These are phyloP conservation scores for Coniosporium tulheliwenetii DNA, from an alignment of 2,329 filamentous ascomycete genomes.

Conservation along the genomic window DNA sequence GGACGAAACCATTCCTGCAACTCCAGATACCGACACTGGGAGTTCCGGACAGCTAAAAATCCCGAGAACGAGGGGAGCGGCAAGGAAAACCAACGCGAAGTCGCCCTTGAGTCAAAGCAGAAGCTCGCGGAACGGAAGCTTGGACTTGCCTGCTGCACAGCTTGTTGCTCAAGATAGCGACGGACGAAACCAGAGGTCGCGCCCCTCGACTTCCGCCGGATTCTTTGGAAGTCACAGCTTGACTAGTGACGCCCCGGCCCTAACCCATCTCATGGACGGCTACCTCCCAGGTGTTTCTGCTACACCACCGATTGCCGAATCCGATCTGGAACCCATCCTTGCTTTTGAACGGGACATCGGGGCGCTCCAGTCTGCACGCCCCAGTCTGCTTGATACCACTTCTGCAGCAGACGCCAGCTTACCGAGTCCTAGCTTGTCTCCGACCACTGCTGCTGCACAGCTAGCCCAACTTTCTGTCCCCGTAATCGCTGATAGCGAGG, in stretches of 20 bases:
- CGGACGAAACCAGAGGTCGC: no score
- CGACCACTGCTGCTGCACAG: constrained; percentile 65
- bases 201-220: no score
- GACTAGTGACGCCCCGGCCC: no score
- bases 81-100: no score
- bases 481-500: constrained; percentile 10
- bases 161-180: no score
- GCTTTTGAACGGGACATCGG: constrained; percentile 30
- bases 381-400: constrained; percentile 46
- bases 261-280: no score
- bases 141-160: no score
- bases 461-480: constrained; percentile 19
- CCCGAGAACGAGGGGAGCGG: no score
- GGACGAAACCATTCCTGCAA: constrained; percentile 10
- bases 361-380: constrained; percentile 20
- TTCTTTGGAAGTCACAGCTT: no score
- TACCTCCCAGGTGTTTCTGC: constrained; percentile 42
- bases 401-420: constrained; percentile 78
- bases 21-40: constrained; percentile 15
- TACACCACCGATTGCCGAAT: constrained; percentile 61
- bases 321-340: constrained; percentile 46
- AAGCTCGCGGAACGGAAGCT: no score
- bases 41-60: constrained; percentile 22
- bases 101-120: no score
- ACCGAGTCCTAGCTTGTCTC: constrained; percentile 86